Evolutionary conservation across 2,329 filamentous ascomycete species (phyloP), one percentile per base, ranked within the genome.

Genomic region (Colletotrichum graminicola): DNA sequence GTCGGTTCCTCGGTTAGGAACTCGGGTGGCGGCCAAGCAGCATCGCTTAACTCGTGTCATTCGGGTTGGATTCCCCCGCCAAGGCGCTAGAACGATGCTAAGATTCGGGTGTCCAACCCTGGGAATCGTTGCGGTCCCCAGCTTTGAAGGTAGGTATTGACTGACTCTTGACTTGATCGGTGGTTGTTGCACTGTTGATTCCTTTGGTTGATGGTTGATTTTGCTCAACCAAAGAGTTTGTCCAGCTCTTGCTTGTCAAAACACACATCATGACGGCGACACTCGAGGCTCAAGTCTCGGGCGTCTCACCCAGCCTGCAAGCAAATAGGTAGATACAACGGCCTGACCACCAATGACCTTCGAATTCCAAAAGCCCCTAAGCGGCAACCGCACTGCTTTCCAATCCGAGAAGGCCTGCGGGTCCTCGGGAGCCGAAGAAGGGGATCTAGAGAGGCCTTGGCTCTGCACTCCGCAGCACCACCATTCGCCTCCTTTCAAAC

Each of bases 21-120:
- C 29, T 68, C 59, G 67, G 57, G 36, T 41, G 52, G 52, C 45
- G 29, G 6, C 23, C 43, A n/a, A 26, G 36, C 36, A 41, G 52
- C 59, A 69, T 72, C 69, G 69, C 65, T 72, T 69, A 72, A 21
- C 69, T 43, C 69, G 69, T 72, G 54, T 62, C 21, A 7, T 62
- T 72, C 69, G 69, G 36, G 39, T 70, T 29, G 55, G n/a, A 11
- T 8, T 34, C 36, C 63, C 54, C 47, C 18, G 60, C 66, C 69
- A 72, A 72, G 60, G 54, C 69, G 66, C 69, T 72, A 72, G 47
- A 69, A 43, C 8, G 54, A 56, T 62, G 69, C 69, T 61, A 69
- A 64, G 54, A 64, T 47, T 56, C 45, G 52, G 47, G 45, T 57
- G 55, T 23, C 23, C 2, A 8, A 26, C 51, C 29, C 12, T 18